Base-by-base conservation (phyloP, 192 early-diverging fungal genomes). In the Dispira parvispora region DNA sequence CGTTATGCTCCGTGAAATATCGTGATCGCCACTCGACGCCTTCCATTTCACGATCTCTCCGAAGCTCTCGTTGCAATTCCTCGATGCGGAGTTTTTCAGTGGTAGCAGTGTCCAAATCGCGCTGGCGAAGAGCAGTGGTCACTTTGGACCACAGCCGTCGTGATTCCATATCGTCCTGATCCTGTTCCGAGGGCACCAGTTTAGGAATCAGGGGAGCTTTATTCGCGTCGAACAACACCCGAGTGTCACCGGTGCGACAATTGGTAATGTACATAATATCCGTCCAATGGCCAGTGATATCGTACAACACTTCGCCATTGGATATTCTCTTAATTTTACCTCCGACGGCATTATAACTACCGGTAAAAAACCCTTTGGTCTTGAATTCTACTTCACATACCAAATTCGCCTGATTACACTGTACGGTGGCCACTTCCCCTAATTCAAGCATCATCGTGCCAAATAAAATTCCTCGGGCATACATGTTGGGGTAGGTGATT, bases 371-470 rank as follows among this genome's bases (percentile, higher is more conserved):
- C 75, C 88, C 90, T 80, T 93, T 94, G 44, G 84, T 84, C 70
- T 89, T 87, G 67, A 94, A 96, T 52, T 94, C 91, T 43, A 96
- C 74, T 62, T 88, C 83, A 57, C 87, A 90, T 45, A 82, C 67
- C 63, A 92, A 77, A 64, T 90, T 87, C 63, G 75, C 78, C 63
- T 89, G 77, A 43, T 74, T 63, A 69, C 92, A 93, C 27, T 71
- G 75, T 12, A 94, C 79, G 0, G 75, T 74, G 5, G 84, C 84
- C n/a, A 71, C 73, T 71, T 96, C 94, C 46, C 90, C 94, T 45
- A 94, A 75, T 70, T 96, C 94, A 54, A 96, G 71, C 45, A 87
- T 81, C 94, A 96, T 94, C 28, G 82, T 94, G 28, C 94, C 94
- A 73, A 96, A 88, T 64, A 96, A 57, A 46, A 96, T 88, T 3